Base-by-base conservation (phyloP, 371 early-diverging fungal species). In the Saksenaea vasiformis region DNA sequence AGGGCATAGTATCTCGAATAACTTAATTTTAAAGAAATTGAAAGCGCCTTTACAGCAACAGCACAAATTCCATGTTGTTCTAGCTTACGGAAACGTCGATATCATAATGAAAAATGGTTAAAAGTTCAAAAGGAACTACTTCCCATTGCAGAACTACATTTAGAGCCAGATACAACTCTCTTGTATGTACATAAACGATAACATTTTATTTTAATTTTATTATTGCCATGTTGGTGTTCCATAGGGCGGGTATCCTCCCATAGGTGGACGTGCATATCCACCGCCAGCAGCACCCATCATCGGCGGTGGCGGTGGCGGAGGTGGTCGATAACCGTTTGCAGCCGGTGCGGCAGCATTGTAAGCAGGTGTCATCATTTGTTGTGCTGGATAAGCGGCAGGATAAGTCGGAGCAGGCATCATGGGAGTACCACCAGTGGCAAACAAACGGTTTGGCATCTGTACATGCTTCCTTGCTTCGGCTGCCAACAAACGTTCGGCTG, bases 401-500 rank as follows among this genome's bases (percentile, higher is more conserved):
- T 54, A 35, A 39, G 56, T 36, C 17, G 73, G 61, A 13, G 77
- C 70, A 47, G 51, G 51, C 51, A 47, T 47, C 26, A 71, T 60
- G 0, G 72, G 58, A 11, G 82, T 77, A 44, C 90, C 86, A 55
- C 87, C 90, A 47, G 51, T 47, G 10, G 87, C 87, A 74, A 89
- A 92, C 14, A 91, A 66, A 44, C 89, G 81, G 71, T 91, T 90
- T 24, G 93, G 91, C 61, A 78, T 56, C 31, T 86, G 83, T 38
- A 82, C 82, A 66, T 88, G 88, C 74, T 95, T 95, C 56, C 82
- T 82, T 31, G 93, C 95, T 77, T 97, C 93, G 5, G 93, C 90
- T 2, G 99, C 99, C 72, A 98, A 83, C 56, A 98, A 72, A 63
- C 99, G 89, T 75, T 98, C 98, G 81, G 98, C 98, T 1, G 96